Evolutionary conservation across 352 stramenopile species (phyloP), one percentile per base, ranked within the genome.

Genomic region (Pythium apleroticum): DNA sequence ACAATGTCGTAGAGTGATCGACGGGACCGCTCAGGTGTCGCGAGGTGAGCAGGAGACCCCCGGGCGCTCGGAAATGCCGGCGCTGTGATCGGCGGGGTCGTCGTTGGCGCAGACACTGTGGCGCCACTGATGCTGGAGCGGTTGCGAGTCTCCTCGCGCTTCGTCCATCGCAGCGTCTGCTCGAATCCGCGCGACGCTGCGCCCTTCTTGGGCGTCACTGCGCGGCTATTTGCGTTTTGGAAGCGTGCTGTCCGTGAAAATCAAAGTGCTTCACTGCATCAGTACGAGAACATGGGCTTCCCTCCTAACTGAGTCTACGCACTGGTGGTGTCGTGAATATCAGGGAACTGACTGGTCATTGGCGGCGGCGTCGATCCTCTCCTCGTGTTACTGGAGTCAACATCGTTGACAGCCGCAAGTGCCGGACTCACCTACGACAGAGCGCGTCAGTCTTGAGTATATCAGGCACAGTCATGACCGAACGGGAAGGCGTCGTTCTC

Each of bases 131-230:
- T 28, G 31, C 35, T 48, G 17, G 56, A 63, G 15, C 64, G 64
- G 12, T 27, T 35, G 9, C 64, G 68, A 33, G 60, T 12, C 0
- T 78, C 72, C 25, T 84, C 73, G 0, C 67, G 57, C 66, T 86
- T 89, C 22, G 71, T 73, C 80, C 71, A 87, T 0, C 71, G 61
- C 31, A 86, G 48, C 35, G 84, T 82, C 48, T 88, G 74, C 37
- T 72, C 66, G 52, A 82, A 72, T 11, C 66, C 65, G 12, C 70
- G 68, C 20, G 68, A 68, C 9, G 78, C 76, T 27, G 75, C 59
- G 39, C 31, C 45, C 84, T 86, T 49, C 69, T 70, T 45, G 71
- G 62, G 11, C 6, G 15, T 24, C 10, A 27, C 19, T 2, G 31
- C 20, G 3, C 48, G 43, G 4, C 57, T 19, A 28, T 45, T 25